Base-by-base conservation (phyloP, 2,329 filamentous ascomycete genomes). In the Aureobasidium sp. region DNA sequence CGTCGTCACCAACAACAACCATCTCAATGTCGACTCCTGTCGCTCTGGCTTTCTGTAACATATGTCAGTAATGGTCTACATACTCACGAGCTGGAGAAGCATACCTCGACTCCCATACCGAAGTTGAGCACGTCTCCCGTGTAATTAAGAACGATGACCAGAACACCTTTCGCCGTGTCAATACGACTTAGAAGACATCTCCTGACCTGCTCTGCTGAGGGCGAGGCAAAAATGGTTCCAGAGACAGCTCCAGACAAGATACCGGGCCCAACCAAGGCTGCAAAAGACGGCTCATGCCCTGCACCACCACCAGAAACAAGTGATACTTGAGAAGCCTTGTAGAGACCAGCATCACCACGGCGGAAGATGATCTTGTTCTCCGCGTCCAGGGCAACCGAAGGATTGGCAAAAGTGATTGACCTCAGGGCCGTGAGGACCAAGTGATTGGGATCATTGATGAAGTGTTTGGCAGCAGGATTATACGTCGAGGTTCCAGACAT, bases 1-100 rank as follows among this genome's bases (percentile, higher is more conserved):
- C 91, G 74, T 97, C 93, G 70, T 97, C 93, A 6, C 87, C 91
- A 8, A 97, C 90, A 9, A 96, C 88, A 10, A 96, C 86, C 88
- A 97, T 96, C 72, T 96, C 89, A 0, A 90, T 89, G 21, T 85
- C 77, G 29, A 91, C 75, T 0, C 91, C 92, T 0, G 85, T 84
- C 1, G 91, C 91, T 63, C 88, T 87, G 16, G 91, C 91, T 78
- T 45, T 50, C 45, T 59, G 9, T 6, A 25, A 21, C 91, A 91
- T 37, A 11, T 37, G 34, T 71, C 97, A 97, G 76, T 96, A 11
- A n/a, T n/a, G 15, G 10, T 25, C 29, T 5, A 5, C 21, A 16
- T 29, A 25, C 92, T 5, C 25, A 16, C 5, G 10, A n/a, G 36
- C 36, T 21, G 21, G 52, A 25, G 9, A 37, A 30, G 13, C 11